A percentile compares a stretch with the other conserved stretches of the same genome.
Conservation (phyloP, 345 rosid genomes). For the Noccaea caerulescens region DNA sequence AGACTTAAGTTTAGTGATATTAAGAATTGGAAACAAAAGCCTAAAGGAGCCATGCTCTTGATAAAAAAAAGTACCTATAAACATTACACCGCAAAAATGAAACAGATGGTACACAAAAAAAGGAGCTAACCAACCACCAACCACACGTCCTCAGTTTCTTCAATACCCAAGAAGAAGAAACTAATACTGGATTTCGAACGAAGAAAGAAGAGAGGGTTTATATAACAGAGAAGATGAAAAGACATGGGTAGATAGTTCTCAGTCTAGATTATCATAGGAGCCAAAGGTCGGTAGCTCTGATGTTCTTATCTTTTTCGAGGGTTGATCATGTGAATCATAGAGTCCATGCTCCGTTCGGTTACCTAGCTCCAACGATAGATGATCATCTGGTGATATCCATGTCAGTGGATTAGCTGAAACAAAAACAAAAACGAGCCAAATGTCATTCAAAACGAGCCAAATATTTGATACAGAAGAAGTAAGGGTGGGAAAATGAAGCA, state of each 20-base stretch:
- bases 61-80: not conserved
- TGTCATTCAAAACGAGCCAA: not conserved
- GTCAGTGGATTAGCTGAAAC: conserved; percentile 54
- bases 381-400: conserved; percentile 50
- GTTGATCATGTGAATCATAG: not conserved
- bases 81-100: conserved; percentile 14
- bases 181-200: not conserved
- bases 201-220: conserved; percentile 24
- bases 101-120: conserved; percentile 30
- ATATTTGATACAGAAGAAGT: conserved; percentile 4
- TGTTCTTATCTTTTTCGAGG: conserved; percentile 23
- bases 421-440: conserved; percentile 17
- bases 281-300: not conserved
- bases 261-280: conserved; percentile 6
- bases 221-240: conserved; percentile 15
- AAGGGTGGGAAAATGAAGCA: not conserved
- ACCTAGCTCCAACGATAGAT: conserved; percentile 47
- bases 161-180: conserved; percentile 1
- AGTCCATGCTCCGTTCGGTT: conserved; percentile 22
- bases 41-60: not conserved
- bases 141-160: conserved; percentile 24
- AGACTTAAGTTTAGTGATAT: no score
- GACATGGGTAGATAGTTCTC: conserved; percentile 16
- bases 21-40: not conserved
- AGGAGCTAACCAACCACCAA: conserved; percentile 13